Conservation (phyloP, 1,284 basidiomycete species). For the Mycena sp. region DNA sequence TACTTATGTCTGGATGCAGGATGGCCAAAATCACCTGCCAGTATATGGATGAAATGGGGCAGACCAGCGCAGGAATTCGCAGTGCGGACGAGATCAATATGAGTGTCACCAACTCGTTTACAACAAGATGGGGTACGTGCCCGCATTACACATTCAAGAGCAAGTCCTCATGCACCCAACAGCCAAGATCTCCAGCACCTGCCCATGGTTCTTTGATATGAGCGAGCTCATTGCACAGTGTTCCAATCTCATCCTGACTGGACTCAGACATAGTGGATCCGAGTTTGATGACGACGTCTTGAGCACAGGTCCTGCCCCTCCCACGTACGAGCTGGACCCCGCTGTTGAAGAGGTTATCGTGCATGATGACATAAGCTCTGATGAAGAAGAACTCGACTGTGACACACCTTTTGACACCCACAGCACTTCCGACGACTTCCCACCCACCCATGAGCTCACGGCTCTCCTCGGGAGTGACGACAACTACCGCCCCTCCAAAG, state of each 20-base stretch:
- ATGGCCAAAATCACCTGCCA: slow-evolving; percentile 1
- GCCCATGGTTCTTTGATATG: slow-evolving; percentile 23
- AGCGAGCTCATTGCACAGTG: slow-evolving; percentile 10
- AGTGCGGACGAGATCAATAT: background rate
- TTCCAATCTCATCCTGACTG: slow-evolving; percentile 2
- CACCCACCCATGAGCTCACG: no score
- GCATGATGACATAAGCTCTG: background rate
- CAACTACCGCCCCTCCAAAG: background rate
- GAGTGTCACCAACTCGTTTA: background rate
- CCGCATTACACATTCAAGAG: no score
- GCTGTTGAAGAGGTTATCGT: no score
- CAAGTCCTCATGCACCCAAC: background rate
- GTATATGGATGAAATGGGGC: background rate
- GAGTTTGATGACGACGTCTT: background rate
- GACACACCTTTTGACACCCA: no score
- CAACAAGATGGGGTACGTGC: slow-evolving; percentile 14
- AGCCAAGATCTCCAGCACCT: background rate
- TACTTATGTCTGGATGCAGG: background rate
- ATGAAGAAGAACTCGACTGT: background rate
- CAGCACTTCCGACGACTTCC: no score
- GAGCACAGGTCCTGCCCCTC: no score
- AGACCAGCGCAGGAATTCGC: slow-evolving; percentile 6
- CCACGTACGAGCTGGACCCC: no score
- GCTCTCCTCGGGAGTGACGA: background rate
- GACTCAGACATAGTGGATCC: slow-evolving; percentile 12